Conservation (phyloP, 179 eudicot genomes). For the Corrigiola litoralis region DNA sequence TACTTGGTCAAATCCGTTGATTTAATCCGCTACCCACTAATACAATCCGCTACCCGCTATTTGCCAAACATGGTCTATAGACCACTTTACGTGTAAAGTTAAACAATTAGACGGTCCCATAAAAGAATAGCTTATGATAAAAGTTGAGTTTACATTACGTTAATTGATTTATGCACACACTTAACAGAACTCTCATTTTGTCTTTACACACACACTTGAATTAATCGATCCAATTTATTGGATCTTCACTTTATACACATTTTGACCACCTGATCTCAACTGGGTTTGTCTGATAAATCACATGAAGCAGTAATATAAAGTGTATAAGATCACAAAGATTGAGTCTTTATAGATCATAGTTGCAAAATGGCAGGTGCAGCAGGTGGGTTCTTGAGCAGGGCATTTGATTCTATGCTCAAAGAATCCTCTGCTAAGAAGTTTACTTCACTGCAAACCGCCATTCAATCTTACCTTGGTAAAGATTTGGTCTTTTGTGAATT, state of each 20-base stretch:
- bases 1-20: no score
- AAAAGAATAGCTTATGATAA: no score
- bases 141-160: no score
- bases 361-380: constrained; percentile 66
- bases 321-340: neutral
- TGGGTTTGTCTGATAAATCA: constrained; percentile 5
- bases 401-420: constrained; percentile 88
- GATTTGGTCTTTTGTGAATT: constrained; percentile 14
- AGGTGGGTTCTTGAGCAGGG: constrained; percentile 82
- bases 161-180: no score
- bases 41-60: no score
- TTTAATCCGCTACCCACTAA: no score
- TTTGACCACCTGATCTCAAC: constrained; percentile 20
- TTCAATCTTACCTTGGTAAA: constrained; percentile 67
- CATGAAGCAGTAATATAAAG: neutral
- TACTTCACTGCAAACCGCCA: constrained; percentile 60
- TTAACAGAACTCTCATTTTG: no score
- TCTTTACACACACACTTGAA: no score
- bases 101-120: no score
- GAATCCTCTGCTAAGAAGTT: constrained; percentile 73
- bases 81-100: no score
- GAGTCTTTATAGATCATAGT: neutral
- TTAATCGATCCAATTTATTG: neutral
- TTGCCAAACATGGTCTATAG: no score
- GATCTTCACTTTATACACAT: constrained; percentile 6